Evolutionary conservation across 371 early-diverging fungal genomes (phyloP).

Genomic region (Mucor circinelloides): DNA sequence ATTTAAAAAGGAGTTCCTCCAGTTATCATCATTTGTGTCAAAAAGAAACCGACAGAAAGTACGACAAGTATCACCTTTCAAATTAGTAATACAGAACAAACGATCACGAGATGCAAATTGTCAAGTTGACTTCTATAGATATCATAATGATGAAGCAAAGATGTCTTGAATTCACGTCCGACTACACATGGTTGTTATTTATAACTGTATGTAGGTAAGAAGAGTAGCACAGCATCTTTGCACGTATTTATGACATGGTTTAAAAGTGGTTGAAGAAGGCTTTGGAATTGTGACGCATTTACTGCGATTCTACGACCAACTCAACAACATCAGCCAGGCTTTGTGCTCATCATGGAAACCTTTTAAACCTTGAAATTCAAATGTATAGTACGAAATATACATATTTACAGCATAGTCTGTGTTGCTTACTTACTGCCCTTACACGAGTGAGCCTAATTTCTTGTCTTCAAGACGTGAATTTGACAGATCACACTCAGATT

Average conservation of each 20-base stretch:
- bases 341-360: not conserved
- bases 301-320: not conserved
- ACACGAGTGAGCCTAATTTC: not conserved
- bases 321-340: not conserved
- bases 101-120: not conserved
- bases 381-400: not conserved
- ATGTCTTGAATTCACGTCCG: not conserved
- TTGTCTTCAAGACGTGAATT: not conserved
- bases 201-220: not conserved
- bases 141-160: not conserved
- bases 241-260: too few species aligned
- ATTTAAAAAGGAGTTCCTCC: not conserved
- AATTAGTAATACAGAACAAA: not conserved
- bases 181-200: not conserved
- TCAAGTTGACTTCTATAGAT: not conserved
- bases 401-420: not conserved
- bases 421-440: not conserved
- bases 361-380: not conserved
- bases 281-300: too few species aligned
- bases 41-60: not conserved
- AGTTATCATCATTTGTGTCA: not conserved
- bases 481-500: not conserved
- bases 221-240: too few species aligned
- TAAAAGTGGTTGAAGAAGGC: too few species aligned
- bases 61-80: not conserved